Base-by-base conservation (phyloP, 2,329 filamentous ascomycete genomes). In the Pestalotiopsis sp. region DNA sequence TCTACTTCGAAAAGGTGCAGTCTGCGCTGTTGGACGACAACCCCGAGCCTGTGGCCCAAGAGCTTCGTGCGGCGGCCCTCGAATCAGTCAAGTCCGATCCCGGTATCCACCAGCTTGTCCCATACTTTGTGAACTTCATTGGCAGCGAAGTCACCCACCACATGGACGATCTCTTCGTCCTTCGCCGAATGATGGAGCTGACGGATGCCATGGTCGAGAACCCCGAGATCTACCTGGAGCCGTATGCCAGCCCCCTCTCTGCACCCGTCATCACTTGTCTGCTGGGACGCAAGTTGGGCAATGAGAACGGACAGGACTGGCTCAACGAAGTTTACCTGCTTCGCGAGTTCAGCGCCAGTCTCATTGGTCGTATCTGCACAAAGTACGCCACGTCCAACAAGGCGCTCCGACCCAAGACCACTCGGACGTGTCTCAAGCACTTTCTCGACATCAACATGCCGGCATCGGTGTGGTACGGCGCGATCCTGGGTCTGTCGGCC, bases 1-100 rank as follows among this genome's bases (percentile, higher is more conserved):
- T 98, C 40, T 98, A 98, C 83, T 99, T 98, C 77, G 94, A 98
- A 77, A 97, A 97, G 80, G 94, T 98, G 68, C 94, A 94, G 78
- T 88, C 88, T 64, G 95, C 96, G 11, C 88, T 99, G 60, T 86
- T 98, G 68, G 94, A 98, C 78, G 93, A 97, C 72, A 91, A 90
- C 64, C 93, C 93, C 14, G 94, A 97, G 71, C 92, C 97, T 70
- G 89, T 91, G 73, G 88, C 89, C 58, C 82, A 86, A 24, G 82
- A 87, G 20, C 90, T 97, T 76, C 91, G 95, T 65, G 89, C 92
- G 63, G 94, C 96, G 0, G 96, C 94, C 0, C 86, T 98, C 40
- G 91, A 93, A 65, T 97, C 93, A 30, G 88, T 99, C 26, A 87
- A 91, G 63, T 92, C 94, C 67, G 96, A 99, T 76, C 94, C 96